Percentiles rank a stretch among this genome's conserved stretches.
phyloP scores from a whole-genome alignment of 441 rosid species.

The Monsonia emarginata region DNA sequence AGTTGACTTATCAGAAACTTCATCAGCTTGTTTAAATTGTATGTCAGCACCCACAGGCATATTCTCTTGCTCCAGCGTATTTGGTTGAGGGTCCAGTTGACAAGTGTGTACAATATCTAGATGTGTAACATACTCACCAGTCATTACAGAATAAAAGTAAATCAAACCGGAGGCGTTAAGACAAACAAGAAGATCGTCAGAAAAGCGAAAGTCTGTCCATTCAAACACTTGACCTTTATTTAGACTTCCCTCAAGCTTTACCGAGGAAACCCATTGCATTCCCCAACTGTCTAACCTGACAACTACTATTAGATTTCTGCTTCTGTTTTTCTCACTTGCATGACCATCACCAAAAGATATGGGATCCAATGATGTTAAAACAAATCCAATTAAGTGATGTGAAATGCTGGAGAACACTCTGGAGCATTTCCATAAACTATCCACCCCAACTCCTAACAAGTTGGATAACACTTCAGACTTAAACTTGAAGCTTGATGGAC shows the following conservation, averaged over 20 bases:
- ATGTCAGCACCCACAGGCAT: conserved; percentile 24
- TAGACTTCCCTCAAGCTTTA: conserved; percentile 44
- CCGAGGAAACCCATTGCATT: conserved; percentile 71
- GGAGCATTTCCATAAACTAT: conserved; percentile 47
- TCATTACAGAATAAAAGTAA: conserved; percentile 46
- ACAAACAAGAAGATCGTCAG: conserved; percentile 79
- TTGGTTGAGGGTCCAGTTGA: conserved; percentile 32
- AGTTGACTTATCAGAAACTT: conserved; percentile 25
- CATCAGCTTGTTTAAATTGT: conserved; percentile 24
- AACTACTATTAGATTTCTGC: conserved; percentile 43
- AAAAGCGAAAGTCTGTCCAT: conserved; percentile 78
- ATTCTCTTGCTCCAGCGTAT: conserved; percentile 25
- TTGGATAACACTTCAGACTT: conserved; percentile 23
- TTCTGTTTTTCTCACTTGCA: conserved; percentile 29
- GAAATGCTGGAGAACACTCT: conserved; percentile 75
- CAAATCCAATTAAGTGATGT: conserved; percentile 64
- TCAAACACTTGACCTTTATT: conserved; percentile 29
- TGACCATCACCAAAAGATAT: conserved; percentile 25
- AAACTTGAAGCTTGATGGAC: conserved; percentile 26
- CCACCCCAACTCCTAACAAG: conserved; percentile 24
- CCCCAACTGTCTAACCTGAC: conserved; percentile 55
- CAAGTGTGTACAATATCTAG: conserved; percentile 48
- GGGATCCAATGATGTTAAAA: conserved; percentile 38
- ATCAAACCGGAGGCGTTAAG: conserved; percentile 59
- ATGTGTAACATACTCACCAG: conserved; percentile 59